Percentiles rank a stretch among this genome's conserved stretches.
Conservation (phyloP, 345 rosid genomes). For the Populus tremula region DNA sequence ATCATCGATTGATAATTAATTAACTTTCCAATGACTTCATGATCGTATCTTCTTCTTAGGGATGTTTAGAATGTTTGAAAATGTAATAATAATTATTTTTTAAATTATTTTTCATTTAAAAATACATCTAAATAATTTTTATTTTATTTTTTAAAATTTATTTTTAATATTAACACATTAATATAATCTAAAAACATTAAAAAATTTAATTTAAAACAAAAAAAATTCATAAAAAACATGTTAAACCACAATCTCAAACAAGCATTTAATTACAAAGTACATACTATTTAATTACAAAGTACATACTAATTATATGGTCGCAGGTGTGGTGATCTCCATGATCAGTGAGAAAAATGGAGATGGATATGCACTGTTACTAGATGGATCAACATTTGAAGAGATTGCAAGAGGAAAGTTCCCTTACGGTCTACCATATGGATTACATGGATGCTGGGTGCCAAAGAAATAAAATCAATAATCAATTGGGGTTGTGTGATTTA, state of each 20-base stretch:
- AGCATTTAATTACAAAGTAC: background rate
- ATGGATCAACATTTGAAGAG: constrained; percentile 80
- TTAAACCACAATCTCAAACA: no score
- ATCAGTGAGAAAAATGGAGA: constrained; percentile 77
- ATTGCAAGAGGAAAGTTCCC: constrained; percentile 94
- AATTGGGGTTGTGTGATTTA: background rate
- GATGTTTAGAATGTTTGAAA: no score
- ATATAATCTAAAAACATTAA: no score
- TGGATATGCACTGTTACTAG: constrained; percentile 72
- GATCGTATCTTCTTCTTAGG: no score
- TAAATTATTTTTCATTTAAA: no score
- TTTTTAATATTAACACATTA: no score
- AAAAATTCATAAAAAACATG: no score
- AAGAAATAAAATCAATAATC: constrained; percentile 21
- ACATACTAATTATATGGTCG: background rate
- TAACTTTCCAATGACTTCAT: background rate
- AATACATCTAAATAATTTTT: no score
- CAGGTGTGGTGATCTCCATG: constrained; percentile 85
- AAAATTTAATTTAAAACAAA: no score
- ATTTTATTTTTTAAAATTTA: no score
- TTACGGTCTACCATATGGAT: constrained; percentile 86
- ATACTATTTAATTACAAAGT: background rate
- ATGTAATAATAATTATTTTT: no score
- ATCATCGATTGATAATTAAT: background rate
- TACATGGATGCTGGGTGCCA: constrained; percentile 97